phyloP scores from a whole-genome alignment of 108 stramenopile species.

The Cyclostephanos tholiformis region DNA sequence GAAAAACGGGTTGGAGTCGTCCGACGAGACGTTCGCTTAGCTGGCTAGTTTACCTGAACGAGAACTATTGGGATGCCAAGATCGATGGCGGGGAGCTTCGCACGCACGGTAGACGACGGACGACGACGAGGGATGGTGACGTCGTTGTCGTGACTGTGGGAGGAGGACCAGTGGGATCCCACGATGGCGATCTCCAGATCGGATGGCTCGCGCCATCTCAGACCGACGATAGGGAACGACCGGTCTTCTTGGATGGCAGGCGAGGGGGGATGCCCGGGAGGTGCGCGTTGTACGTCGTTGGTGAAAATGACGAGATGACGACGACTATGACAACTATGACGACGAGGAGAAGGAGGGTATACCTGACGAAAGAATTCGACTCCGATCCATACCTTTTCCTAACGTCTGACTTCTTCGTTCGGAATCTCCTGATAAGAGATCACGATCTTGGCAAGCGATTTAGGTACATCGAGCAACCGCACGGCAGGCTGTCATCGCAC shows the following conservation, averaged over 20 bases:
- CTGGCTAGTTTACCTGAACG: constrained; percentile 76
- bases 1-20: constrained; percentile 50
- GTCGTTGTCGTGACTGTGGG: constrained; percentile 11
- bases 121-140: too few relatives aligned
- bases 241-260: constrained; percentile 65
- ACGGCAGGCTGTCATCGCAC: constrained; percentile 33
- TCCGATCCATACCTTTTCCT: constrained; percentile 62
- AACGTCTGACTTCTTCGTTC: constrained; percentile 32
- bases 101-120: constrained; percentile 40
- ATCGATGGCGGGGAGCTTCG: constrained; percentile 56
- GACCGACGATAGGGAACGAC: constrained; percentile 53
- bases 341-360: constrained; percentile 12
- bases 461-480: constrained; percentile 55
- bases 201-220: constrained; percentile 58
- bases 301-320: constrained; percentile 8
- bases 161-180: constrained; percentile 26
- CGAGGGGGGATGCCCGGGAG: constrained; percentile 44
- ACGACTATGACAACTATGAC: too few relatives aligned
- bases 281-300: constrained; percentile 56
- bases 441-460: constrained; percentile 39
- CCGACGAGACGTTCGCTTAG: constrained; percentile 60
- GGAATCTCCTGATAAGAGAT: constrained; percentile 22
- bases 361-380: constrained; percentile 54
- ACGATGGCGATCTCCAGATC: constrained; percentile 65
- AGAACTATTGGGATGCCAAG: constrained; percentile 53